Evolutionary conservation across 2,329 filamentous ascomycete genomes (phyloP).

Genomic region (Cryphonectria japonica): DNA sequence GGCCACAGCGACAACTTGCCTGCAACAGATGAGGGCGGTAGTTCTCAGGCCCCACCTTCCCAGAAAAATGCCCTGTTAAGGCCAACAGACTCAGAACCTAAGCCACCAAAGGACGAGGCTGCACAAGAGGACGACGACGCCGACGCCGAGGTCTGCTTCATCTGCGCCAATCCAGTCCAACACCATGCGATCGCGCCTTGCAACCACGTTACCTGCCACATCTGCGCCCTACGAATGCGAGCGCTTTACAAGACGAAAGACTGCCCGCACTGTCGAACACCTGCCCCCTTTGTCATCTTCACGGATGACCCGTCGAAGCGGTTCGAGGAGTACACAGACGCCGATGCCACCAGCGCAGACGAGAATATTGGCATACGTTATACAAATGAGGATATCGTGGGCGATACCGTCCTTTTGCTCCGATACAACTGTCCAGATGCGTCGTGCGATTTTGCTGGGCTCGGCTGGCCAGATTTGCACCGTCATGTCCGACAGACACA

Average conservation of each 20-base stretch:
- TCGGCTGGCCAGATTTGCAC: constrained; percentile 62
- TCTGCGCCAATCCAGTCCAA: constrained; percentile 88
- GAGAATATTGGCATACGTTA: constrained; percentile 90
- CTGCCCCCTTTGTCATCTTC: constrained; percentile 85
- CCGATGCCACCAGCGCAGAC: constrained; percentile 78
- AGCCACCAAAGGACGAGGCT: constrained; percentile 21
- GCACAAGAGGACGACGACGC: constrained; percentile 38
- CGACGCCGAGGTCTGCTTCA: constrained; percentile 90
- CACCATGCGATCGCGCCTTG: constrained; percentile 91
- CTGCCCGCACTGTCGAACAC: constrained; percentile 89
- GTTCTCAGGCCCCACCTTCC: constrained; percentile 18
- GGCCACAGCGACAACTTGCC: constrained; percentile 29
- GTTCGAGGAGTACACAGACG: constrained; percentile 78
- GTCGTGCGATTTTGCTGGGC: constrained; percentile 78
- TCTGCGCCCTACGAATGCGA: constrained; percentile 87
- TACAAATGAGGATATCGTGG: constrained; percentile 84
- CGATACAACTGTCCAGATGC: constrained; percentile 93
- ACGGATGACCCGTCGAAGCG: constrained; percentile 82
- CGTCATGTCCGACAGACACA: constrained; percentile 83
- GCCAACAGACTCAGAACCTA: background rate
- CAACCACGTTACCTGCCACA: constrained; percentile 96
- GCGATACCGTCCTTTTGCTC: constrained; percentile 84
- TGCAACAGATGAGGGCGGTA: constrained; percentile 19
- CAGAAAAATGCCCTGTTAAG: constrained; percentile 24
- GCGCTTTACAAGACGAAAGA: constrained; percentile 96